Percentiles rank a stretch among this genome's conserved stretches.
Conservation (phyloP, 2,329 filamentous ascomycete species). For the Beauveria australis region DNA sequence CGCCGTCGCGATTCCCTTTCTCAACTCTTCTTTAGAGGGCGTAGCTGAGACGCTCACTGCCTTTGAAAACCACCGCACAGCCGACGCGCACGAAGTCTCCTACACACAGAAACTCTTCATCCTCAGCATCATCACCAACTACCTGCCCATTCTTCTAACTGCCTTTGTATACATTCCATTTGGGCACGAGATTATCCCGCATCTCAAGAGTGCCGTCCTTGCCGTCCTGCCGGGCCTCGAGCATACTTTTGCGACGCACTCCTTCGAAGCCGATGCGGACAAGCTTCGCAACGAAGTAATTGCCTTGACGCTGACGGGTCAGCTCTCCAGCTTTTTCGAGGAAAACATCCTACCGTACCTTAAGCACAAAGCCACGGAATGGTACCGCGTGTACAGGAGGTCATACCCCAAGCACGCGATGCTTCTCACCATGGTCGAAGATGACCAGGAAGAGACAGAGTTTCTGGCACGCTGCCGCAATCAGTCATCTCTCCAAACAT, state of each 20-base stretch:
- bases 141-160: slow-evolving; percentile 66
- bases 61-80: slow-evolving; percentile 69
- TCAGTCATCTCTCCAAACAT: slow-evolving; percentile 58
- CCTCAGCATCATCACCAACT: slow-evolving; percentile 74
- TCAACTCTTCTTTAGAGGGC: slow-evolving; percentile 53
- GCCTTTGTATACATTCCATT: slow-evolving; percentile 76
- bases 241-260: slow-evolving; percentile 41
- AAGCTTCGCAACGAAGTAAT: slow-evolving; percentile 65
- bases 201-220: slow-evolving; percentile 52
- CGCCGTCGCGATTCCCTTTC: slow-evolving; percentile 57
- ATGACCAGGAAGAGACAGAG: slow-evolving; percentile 53
- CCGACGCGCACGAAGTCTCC: slow-evolving; percentile 59
- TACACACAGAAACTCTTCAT: slow-evolving; percentile 68
- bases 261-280: slow-evolving; percentile 58
- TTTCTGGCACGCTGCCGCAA: slow-evolving; percentile 58
- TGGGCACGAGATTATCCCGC: slow-evolving; percentile 57
- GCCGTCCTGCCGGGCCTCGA: slow-evolving; percentile 37
- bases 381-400: slow-evolving; percentile 34
- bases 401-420: slow-evolving; percentile 30
- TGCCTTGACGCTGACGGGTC: slow-evolving; percentile 65
- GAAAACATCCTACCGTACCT: slow-evolving; percentile 63
- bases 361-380: slow-evolving; percentile 48
- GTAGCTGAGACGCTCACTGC: slow-evolving; percentile 57
- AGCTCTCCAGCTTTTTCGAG: slow-evolving; percentile 62
- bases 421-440: slow-evolving; percentile 40